Conservation (phyloP, 139 green algal genomes). For the Micromonas commoda region DNA sequence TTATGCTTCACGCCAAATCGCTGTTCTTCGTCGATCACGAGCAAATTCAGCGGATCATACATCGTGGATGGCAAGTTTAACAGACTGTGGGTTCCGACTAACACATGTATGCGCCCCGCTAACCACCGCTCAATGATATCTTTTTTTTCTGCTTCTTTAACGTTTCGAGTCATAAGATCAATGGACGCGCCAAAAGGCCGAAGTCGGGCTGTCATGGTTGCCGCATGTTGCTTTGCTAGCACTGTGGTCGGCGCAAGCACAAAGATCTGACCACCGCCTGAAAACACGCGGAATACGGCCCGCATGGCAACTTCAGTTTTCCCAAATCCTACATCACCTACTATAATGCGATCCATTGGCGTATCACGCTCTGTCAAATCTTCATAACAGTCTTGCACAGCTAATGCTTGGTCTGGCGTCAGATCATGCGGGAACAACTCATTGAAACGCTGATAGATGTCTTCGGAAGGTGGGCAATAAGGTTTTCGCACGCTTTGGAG, state of each 20-base stretch:
- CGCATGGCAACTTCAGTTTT: conserved; percentile 52
- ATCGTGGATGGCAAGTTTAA: conserved; percentile 20
- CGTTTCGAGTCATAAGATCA: conserved; percentile 10
- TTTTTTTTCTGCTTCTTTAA: neutral
- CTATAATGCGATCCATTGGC: conserved; percentile 47
- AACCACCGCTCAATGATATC: conserved; percentile 10
- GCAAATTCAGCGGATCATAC: conserved; percentile 37
- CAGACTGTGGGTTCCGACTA: conserved; percentile 45
- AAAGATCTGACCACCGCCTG: conserved; percentile 34
- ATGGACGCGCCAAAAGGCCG: neutral
- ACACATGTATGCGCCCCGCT: conserved; percentile 27
- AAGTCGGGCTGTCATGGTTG: conserved; percentile 5
- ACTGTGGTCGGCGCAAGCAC: conserved; percentile 49
- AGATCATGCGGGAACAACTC: conserved; percentile 8
- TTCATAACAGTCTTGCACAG: conserved; percentile 23
- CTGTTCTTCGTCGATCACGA: conserved; percentile 50
- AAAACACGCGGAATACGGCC: conserved; percentile 37
- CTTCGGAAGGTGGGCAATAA: neutral
- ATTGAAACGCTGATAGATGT: neutral
- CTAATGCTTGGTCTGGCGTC: conserved; percentile 19
- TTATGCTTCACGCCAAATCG: conserved; percentile 51
- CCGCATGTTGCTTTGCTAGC: conserved; percentile 45
- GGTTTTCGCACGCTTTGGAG: neutral
- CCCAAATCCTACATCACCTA: conserved; percentile 50
- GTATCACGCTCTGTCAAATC: conserved; percentile 35